Conservation (phyloP, 129 eudicot species). For the Centaurea solstitialis region DNA sequence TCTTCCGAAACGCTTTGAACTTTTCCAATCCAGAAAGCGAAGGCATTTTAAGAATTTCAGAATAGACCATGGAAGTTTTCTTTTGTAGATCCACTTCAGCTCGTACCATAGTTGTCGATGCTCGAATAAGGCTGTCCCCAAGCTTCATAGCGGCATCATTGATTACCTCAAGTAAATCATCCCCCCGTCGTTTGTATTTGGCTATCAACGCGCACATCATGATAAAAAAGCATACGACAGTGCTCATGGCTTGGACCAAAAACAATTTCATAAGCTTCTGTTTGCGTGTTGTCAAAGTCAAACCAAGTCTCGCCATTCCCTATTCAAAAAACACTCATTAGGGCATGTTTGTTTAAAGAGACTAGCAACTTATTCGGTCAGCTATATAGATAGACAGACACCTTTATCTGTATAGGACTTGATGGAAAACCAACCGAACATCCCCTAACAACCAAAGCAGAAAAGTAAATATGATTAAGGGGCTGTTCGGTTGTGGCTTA, state of each 20-base stretch:
- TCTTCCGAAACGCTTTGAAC: background rate
- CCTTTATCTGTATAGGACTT: too few relatives aligned
- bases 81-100: background rate
- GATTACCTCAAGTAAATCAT: background rate
- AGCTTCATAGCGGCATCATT: background rate
- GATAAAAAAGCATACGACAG: background rate
- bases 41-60: background rate
- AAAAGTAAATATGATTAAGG: background rate
- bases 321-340: background rate
- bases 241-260: background rate
- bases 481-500: too few relatives aligned
- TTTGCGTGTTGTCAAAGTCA: too few relatives aligned
- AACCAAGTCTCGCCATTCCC: background rate
- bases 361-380: too few relatives aligned
- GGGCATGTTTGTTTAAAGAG: too few relatives aligned
- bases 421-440: too few relatives aligned
- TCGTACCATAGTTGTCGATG: background rate
- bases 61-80: background rate
- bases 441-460: background rate
- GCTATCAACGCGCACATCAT: background rate
- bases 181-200: background rate
- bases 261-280: background rate
- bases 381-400: too few relatives aligned
- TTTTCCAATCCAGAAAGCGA: background rate
- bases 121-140: background rate